phyloP scores from a whole-genome alignment of 2,329 filamentous ascomycete genomes.

The Aspergillus aculeatus region DNA sequence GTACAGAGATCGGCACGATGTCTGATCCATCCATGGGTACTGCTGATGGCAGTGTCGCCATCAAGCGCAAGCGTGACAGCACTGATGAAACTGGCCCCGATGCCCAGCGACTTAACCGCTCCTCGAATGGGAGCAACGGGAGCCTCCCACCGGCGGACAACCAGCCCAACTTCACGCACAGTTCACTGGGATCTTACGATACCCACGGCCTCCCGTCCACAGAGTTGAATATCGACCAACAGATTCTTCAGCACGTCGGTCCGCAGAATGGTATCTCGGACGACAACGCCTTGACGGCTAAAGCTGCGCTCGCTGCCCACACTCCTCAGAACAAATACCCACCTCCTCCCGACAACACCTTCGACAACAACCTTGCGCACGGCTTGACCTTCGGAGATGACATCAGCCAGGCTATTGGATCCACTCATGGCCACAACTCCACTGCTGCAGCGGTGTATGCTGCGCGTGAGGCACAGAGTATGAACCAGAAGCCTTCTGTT shows the following conservation, averaged over 20 bases:
- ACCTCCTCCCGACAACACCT: conserved; percentile 41
- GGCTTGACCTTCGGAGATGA: conserved; percentile 41
- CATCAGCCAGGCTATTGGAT: conserved; percentile 39
- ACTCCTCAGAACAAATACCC: conserved; percentile 46
- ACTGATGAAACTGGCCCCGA: conserved; percentile 42
- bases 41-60: conserved; percentile 32
- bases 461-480: conserved; percentile 51
- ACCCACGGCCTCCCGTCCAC: conserved; percentile 37
- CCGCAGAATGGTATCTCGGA: conserved; percentile 55
- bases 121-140: conserved; percentile 41
- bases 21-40: conserved; percentile 40
- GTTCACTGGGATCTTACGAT: conserved; percentile 37
- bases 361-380: conserved; percentile 39
- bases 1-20: conserved; percentile 25
- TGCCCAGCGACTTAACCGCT: conserved; percentile 41
- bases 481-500: conserved; percentile 75
- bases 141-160: conserved; percentile 35
- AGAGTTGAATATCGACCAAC: conserved; percentile 46
- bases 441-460: conserved; percentile 60
- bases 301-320: conserved; percentile 48
- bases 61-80: conserved; percentile 45
- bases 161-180: conserved; percentile 36
- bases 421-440: conserved; percentile 47
- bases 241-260: conserved; percentile 50
- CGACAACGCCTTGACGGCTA: conserved; percentile 48